A percentile compares a stretch with the other conserved stretches of the same genome.
Conservation (phyloP, 768 basidiomycete genomes). For the Podaxis rugospora region DNA sequence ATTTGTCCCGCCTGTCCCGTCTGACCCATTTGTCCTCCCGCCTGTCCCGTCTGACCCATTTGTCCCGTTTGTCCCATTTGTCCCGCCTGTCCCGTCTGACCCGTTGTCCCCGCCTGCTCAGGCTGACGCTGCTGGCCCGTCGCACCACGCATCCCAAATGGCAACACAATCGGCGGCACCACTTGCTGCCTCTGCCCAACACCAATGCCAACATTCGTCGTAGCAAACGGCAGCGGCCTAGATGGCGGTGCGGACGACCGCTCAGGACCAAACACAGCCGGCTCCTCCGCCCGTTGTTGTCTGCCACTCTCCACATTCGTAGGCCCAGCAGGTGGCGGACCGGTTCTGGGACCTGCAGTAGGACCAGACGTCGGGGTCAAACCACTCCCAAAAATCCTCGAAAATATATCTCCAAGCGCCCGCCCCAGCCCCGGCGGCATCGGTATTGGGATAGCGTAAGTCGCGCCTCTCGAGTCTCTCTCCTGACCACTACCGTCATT, state of each 20-base stretch:
- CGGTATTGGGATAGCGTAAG: background rate
- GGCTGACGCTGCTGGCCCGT: too few species aligned
- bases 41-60: background rate
- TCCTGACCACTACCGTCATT: background rate
- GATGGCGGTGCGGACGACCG: background rate
- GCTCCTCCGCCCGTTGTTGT: background rate
- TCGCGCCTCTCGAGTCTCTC: background rate
- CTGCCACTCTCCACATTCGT: background rate
- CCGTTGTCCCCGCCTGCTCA: background rate
- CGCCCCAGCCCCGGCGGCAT: background rate
- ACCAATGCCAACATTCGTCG: background rate
- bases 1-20: background rate
- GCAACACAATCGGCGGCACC: background rate
- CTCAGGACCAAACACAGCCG: constrained; percentile 5
- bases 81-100: background rate
- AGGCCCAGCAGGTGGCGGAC: background rate
- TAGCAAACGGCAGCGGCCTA: background rate
- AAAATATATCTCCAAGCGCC: background rate
- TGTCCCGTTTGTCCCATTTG: background rate
- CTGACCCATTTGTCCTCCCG: background rate
- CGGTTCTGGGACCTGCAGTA: background rate
- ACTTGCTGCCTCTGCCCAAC: background rate
- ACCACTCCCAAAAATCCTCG: constrained; percentile 1
- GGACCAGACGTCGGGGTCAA: background rate
- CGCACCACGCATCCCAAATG: background rate